Evolutionary conservation across 257 asterid species (phyloP), one percentile per base, ranked within the genome.

Genomic region (Hygrophila difformis): DNA sequence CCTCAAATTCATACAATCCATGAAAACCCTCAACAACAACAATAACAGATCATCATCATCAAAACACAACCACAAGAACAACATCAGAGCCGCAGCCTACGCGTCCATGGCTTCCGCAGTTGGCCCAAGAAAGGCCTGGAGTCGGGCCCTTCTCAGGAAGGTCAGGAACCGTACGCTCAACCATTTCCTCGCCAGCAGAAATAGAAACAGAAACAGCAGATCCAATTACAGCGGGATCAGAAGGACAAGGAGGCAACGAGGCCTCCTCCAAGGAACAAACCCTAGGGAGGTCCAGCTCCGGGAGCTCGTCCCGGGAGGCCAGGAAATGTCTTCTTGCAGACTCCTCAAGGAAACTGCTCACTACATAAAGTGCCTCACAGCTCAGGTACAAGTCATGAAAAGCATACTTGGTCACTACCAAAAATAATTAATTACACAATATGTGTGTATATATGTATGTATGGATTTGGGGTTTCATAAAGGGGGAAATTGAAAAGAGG

Each of bases 311-410:
- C 96, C 96, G 0, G 96, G 96, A 0, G 94, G 94, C 3, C 47
- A 75, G 44, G 61, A 40, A 18, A 71, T 86, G 94, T 80, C 73
- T 41, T 44, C 63, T 11, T 36, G 64, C 50, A 72, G 72, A 44
- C 57, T 86, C 61, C 54, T 79, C 63, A 69, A 59, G 45, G 96
- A 86, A 74, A 74, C 93, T 14, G 73, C 61, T 2, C 69, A 86
- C 45, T 86, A 79, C 34, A 86, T 86, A 14, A 62, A 76, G 79
- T 79, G 88, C 57, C 89, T 86, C n/a, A 60, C 53, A 35, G 77
- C 84, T 16, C 96, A 86, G 81, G 78, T 82, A 37, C 66, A 79
- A 61, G 66, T 86, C 69, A 86, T 86, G 94, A 69, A 52, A 56
- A 66, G 44, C 49, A 67, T 86, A 56, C 74, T 70, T 38, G 46